A percentile compares a stretch with the other conserved stretches of the same genome.
These are phyloP conservation scores for Phaeophleospora eucalypticola DNA, from an alignment of 2,329 filamentous ascomycete species.

Conservation along the genomic window DNA sequence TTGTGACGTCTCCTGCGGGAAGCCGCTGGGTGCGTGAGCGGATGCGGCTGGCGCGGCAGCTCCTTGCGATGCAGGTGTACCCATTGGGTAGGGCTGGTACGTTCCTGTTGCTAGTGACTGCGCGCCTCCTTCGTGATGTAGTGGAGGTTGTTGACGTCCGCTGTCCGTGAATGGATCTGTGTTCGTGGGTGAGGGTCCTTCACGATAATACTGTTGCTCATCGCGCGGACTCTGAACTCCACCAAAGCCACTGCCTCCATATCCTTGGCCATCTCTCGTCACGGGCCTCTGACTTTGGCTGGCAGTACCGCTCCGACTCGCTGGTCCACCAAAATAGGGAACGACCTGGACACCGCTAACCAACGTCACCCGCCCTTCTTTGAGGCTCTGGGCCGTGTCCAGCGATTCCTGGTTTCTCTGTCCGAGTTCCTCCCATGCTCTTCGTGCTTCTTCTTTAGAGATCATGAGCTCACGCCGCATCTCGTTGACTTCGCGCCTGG, in stretches of 20 bases:
- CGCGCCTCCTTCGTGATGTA: constrained; percentile 38
- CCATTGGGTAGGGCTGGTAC: constrained; percentile 14
- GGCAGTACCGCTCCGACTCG: constrained; percentile 38
- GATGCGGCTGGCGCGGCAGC: constrained; percentile 8
- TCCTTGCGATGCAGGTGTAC: constrained; percentile 14
- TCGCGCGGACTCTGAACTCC: constrained; percentile 29
- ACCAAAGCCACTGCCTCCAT: constrained; percentile 20
- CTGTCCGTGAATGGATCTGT: constrained; percentile 61
- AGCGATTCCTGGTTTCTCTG: constrained; percentile 89
- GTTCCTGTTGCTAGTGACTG: constrained; percentile 17
- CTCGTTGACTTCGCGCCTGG: constrained; percentile 58
- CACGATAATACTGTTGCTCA: constrained; percentile 48
- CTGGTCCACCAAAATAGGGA: constrained; percentile 46
- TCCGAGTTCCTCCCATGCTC: constrained; percentile 96
- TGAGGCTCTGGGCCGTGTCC: constrained; percentile 77
- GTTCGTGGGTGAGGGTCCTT: constrained; percentile 52
- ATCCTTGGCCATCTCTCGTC: constrained; percentile 35
- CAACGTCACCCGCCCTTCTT: constrained; percentile 80
- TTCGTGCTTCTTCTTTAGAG: constrained; percentile 89
- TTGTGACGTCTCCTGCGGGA: constrained; percentile 6
- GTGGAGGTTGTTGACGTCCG: constrained; percentile 31
- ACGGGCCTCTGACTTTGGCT: constrained; percentile 34
- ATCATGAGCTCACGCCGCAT: constrained; percentile 92
- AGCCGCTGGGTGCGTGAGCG: constrained; percentile 1
- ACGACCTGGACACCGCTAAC: constrained; percentile 94